Conservation (phyloP, 345 rosid species). For the Capsella bursapastoris region DNA sequence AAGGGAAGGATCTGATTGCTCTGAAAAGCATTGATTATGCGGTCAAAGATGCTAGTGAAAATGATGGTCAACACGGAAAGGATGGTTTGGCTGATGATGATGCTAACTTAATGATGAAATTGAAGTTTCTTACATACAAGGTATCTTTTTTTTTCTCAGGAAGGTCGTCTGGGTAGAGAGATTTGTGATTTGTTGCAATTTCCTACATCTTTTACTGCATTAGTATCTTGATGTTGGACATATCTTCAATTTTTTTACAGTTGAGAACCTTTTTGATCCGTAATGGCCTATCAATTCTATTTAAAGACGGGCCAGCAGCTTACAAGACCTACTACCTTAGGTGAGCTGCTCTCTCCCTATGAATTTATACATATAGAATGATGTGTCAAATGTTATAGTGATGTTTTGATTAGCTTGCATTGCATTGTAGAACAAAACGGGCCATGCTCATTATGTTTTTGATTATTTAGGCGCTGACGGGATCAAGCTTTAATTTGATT, state of each 20-base stretch:
- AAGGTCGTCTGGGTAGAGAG: background rate
- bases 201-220: slow-evolving; percentile 27
- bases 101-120: slow-evolving; percentile 89
- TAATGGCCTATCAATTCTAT: slow-evolving; percentile 82
- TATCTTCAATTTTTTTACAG: slow-evolving; percentile 50
- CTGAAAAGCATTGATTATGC: slow-evolving; percentile 45
- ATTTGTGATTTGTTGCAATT: slow-evolving; percentile 14
- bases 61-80: slow-evolving; percentile 42
- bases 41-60: slow-evolving; percentile 51
- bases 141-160: slow-evolving; percentile 39
- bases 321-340: slow-evolving; percentile 77
- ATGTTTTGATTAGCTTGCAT: slow-evolving; percentile 23
- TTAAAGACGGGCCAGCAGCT: slow-evolving; percentile 86
- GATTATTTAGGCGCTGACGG: slow-evolving; percentile 22
- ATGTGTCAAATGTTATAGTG: slow-evolving; percentile 15
- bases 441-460: slow-evolving; percentile 10
- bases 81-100: slow-evolving; percentile 82
- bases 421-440: slow-evolving; percentile 14
- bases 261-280: slow-evolving; percentile 94
- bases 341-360: slow-evolving; percentile 46
- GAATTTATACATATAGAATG: slow-evolving; percentile 19
- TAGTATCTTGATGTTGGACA: slow-evolving; percentile 23
- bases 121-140: slow-evolving; percentile 95
- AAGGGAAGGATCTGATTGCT: slow-evolving; percentile 62
- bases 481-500: slow-evolving; percentile 8